These are phyloP conservation scores for Inonotus obliquus DNA, from an alignment of 1,284 basidiomycete genomes.

Conservation along the genomic window DNA sequence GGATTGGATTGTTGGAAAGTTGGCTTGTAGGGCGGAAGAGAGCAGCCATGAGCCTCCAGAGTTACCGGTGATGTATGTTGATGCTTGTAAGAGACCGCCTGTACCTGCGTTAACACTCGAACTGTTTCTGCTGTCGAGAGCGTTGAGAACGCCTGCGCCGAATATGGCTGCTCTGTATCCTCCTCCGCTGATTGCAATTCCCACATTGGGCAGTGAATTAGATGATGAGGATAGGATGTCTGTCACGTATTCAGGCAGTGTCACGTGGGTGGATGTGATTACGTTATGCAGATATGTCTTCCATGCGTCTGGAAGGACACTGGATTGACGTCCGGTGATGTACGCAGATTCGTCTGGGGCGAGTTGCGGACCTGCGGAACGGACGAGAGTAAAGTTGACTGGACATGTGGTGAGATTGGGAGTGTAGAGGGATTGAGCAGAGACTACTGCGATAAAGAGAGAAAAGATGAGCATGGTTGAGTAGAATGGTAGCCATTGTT, in stretches of 20 bases:
- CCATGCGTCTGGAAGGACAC: slow-evolving; percentile 31
- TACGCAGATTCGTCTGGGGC: slow-evolving; percentile 28
- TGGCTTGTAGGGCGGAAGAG: slow-evolving; percentile 35
- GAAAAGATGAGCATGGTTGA: neutral
- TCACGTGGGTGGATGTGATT: slow-evolving; percentile 8
- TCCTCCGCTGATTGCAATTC: slow-evolving; percentile 43
- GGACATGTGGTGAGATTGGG: slow-evolving; percentile 13
- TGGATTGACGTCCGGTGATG: slow-evolving; percentile 27
- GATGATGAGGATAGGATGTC: slow-evolving; percentile 27
- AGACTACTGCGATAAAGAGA: no score
- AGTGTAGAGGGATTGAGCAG: slow-evolving; percentile 1
- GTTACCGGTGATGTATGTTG: slow-evolving; percentile 39
- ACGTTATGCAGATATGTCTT: slow-evolving; percentile 33
- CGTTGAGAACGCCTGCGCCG: slow-evolving; percentile 44
- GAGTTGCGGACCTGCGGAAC: slow-evolving; percentile 19
- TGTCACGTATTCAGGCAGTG: slow-evolving; percentile 33
- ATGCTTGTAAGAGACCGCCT: slow-evolving; percentile 47
- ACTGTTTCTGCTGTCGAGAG: slow-evolving; percentile 44
- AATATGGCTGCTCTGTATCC: slow-evolving; percentile 46
- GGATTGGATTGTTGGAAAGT: slow-evolving; percentile 35
- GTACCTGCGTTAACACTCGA: slow-evolving; percentile 37
- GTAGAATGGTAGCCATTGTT: neutral
- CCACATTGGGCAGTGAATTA: slow-evolving; percentile 31
- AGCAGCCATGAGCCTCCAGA: slow-evolving; percentile 40
- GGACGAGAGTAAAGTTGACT: slow-evolving; percentile 15